Evolutionary conservation across 106 monocot genomes (phyloP).

Genomic region (Agapanthus africanus): DNA sequence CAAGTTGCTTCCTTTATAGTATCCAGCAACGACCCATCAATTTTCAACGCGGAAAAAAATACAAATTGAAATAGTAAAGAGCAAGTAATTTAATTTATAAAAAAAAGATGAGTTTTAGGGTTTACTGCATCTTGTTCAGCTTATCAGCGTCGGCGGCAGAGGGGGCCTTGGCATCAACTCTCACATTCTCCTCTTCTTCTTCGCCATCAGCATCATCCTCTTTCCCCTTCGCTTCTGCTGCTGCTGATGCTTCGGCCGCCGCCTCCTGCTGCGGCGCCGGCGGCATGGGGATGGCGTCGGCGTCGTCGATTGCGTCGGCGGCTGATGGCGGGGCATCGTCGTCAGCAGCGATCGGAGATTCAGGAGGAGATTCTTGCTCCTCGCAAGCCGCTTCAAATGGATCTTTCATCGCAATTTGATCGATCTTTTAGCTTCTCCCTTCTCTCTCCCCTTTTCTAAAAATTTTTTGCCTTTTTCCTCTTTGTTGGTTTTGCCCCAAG

Average conservation of each 20-base stretch:
- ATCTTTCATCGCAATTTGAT: constrained; percentile 64
- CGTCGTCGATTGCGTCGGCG: no score
- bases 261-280: constrained; percentile 25
- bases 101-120: no score
- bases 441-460: no score
- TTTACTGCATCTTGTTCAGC: constrained; percentile 83
- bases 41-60: no score
- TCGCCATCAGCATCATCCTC: not conserved
- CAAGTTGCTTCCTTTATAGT: no score
- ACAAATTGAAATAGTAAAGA: no score
- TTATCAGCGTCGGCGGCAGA: constrained; percentile 65
- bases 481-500: no score
- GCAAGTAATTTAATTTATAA: no score
- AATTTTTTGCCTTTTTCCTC: no score
- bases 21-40: no score
- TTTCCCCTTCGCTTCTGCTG: constrained; percentile 10
- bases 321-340: not conserved
- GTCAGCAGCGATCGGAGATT: constrained; percentile 33
- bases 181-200: constrained; percentile 77
- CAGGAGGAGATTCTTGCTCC: constrained; percentile 80
- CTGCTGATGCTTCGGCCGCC: constrained; percentile 30
- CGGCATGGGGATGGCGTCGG: no score
- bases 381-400: constrained; percentile 84
- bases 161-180: constrained; percentile 78
- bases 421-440: no score